Percentiles rank a stretch among this genome's conserved stretches.
Evolutionary conservation across 164 flowering plant genomes (phyloP).

Genomic region (Sedum album): DNA sequence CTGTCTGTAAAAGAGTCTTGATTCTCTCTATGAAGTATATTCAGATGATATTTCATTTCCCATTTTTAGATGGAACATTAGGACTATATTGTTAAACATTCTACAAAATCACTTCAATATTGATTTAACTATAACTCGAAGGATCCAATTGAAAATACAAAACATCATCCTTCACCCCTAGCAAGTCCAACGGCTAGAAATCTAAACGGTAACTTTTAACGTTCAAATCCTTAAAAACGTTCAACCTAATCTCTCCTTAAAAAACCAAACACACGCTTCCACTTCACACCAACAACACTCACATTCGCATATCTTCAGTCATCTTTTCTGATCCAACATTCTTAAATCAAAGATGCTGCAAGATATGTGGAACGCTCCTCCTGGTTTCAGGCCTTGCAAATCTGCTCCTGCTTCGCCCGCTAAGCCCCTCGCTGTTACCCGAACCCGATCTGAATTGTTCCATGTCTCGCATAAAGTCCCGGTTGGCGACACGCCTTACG

Average conservation of each 20-base stretch:
- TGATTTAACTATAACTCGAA: too few relatives aligned
- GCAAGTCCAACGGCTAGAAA: slow-evolving; percentile 46
- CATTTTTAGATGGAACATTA: too few relatives aligned
- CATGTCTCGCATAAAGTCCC: slow-evolving; percentile 90
- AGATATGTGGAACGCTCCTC: slow-evolving; percentile 79
- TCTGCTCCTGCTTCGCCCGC: slow-evolving; percentile 94
- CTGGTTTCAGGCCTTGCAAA: slow-evolving; percentile 68
- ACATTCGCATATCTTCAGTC: slow-evolving; percentile 10
- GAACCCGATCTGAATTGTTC: slow-evolving; percentile 77
- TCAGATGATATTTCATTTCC: not conserved
- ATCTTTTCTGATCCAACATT: slow-evolving; percentile 3
- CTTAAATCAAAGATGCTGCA: slow-evolving; percentile 47
- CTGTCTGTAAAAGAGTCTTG: too few relatives aligned
- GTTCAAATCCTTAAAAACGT: slow-evolving; percentile 41
- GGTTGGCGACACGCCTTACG: slow-evolving; percentile 89
- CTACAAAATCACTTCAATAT: too few relatives aligned
- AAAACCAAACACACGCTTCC: not conserved
- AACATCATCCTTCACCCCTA: too few relatives aligned
- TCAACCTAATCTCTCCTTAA: slow-evolving; percentile 11
- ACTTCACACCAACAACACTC: not conserved
- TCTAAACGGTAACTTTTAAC: slow-evolving; percentile 51
- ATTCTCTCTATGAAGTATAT: too few relatives aligned
- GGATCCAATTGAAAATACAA: too few relatives aligned
- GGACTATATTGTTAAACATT: too few relatives aligned
- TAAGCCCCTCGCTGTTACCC: slow-evolving; percentile 52